Evolutionary conservation across 169 alveolate genomes (phyloP), one percentile per base, ranked within the genome.

Genomic region (Cyclospora cayetanensis): DNA sequence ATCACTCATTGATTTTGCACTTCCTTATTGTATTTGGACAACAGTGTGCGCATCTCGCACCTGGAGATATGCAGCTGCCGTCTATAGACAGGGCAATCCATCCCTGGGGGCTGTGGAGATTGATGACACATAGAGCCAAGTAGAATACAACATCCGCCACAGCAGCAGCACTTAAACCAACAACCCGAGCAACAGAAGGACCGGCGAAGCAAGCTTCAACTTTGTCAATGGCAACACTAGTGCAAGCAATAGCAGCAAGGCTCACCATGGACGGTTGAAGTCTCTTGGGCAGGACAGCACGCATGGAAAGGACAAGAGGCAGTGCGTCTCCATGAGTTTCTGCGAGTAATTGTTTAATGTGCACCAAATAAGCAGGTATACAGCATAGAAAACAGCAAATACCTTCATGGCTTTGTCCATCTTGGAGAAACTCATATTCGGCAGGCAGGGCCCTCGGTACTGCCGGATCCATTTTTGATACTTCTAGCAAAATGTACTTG

Each of bases 401-500:
- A 86, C 92, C 74, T 86, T 86, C 92, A 86, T 86, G 41, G 20
- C 41, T 43, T 34, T 12, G 25, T 52, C 60, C 83, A 86, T 41
- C 55, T 41, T 31, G 15, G 20, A 65, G n/a, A 86, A 66, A 27
- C 85, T 76, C 92, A 86, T 86, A 31, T 29, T 68, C 39, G 92
- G 92, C 55, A 86, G 39, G n/a, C 92, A 86, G 0, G 92, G 92
- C 39, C 92, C 92, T 1, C 37, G 42, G 43, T 86, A 86, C 92
- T 86, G 85, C 15, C 7, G 3, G 34, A 27, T 12, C 31, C 4
- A 1, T 34, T 34, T 4, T 2, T 9, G 7, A 31, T 20, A 12
- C 34, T 1, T 25, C 4, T 1, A 5, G 20, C 11, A 7, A 11
- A 2, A 20, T 11, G 12, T 12, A 1, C 18, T 11, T 7, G 31